Evolutionary conservation across 164 flowering plant species (phyloP).

Genomic region (Magnolia officinalis): DNA sequence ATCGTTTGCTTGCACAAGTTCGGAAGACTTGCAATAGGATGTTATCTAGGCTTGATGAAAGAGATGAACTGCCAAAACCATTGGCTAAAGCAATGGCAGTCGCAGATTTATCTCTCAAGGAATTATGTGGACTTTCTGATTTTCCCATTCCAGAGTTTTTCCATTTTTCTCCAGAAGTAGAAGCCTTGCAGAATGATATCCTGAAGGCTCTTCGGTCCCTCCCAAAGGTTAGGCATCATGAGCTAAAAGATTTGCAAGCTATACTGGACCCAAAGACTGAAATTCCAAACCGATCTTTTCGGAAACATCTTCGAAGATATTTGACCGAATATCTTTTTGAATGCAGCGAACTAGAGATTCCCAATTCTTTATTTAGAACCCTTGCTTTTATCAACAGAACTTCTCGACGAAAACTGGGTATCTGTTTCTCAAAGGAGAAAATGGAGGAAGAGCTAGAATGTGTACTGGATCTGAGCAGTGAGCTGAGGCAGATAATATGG

Average conservation of each 20-base stretch:
- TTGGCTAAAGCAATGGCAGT: slow-evolving; percentile 68
- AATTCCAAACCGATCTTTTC: slow-evolving; percentile 25
- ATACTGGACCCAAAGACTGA: slow-evolving; percentile 47
- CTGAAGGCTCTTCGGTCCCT: slow-evolving; percentile 53
- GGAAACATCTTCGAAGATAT: slow-evolving; percentile 39
- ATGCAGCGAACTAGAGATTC: slow-evolving; percentile 62
- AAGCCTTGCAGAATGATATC: slow-evolving; percentile 55
- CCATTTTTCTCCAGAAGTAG: slow-evolving; percentile 43
- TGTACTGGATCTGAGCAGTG: slow-evolving; percentile 54
- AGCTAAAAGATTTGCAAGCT: slow-evolving; percentile 36
- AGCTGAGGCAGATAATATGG: slow-evolving; percentile 54
- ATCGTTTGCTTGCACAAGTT: slow-evolving; percentile 27
- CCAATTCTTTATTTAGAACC: slow-evolving; percentile 37
- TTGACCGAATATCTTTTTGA: slow-evolving; percentile 65
- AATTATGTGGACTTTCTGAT: slow-evolving; percentile 22
- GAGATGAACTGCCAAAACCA: slow-evolving; percentile 43
- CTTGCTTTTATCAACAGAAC: slow-evolving; percentile 46
- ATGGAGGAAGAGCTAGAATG: slow-evolving; percentile 61
- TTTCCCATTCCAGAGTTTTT: slow-evolving; percentile 27
- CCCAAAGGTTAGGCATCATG: slow-evolving; percentile 25
- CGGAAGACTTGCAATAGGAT: slow-evolving; percentile 31
- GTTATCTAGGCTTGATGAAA: slow-evolving; percentile 38
- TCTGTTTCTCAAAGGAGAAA: slow-evolving; percentile 27
- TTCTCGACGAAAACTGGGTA: slow-evolving; percentile 12
- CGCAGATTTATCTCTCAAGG: slow-evolving; percentile 46